A percentile compares a stretch with the other conserved stretches of the same genome.
Evolutionary conservation across 2,329 filamentous ascomycete genomes (phyloP).

Genomic region (Alternaria angustiovoidea): DNA sequence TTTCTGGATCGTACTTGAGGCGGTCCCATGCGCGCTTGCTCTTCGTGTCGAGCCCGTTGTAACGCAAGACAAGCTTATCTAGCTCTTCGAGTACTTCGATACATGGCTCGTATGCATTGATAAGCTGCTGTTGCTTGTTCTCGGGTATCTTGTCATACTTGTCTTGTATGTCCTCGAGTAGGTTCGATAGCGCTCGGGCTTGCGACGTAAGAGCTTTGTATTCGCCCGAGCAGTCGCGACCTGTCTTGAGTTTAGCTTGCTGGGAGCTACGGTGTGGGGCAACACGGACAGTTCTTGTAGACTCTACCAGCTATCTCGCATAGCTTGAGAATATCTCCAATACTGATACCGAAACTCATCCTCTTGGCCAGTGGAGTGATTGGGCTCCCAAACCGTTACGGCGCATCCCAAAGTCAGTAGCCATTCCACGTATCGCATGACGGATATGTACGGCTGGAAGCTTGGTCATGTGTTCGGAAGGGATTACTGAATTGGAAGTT

Average conservation of each 20-base stretch:
- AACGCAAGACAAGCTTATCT: conserved; percentile 35
- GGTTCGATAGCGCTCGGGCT: conserved; percentile 36
- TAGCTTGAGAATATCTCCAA: conserved; percentile 39
- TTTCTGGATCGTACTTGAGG: conserved; percentile 39
- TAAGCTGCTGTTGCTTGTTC: conserved; percentile 29
- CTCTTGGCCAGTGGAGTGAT: neutral
- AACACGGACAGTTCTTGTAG: conserved; percentile 37
- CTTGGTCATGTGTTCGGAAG: conserved; percentile 3
- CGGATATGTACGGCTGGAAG: neutral
- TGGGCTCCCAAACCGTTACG: neutral
- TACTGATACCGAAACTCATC: conserved; percentile 39
- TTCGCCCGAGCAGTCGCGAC: conserved; percentile 41
- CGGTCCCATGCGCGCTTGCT: conserved; percentile 43
- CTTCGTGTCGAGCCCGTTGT: conserved; percentile 41
- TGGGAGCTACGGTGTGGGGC: too few relatives aligned
- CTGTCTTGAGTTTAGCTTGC: conserved; percentile 18
- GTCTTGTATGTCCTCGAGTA: conserved; percentile 41
- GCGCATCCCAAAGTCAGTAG: neutral
- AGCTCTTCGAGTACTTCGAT: conserved; percentile 39
- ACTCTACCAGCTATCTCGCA: conserved; percentile 33
- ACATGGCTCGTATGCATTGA: conserved; percentile 34
- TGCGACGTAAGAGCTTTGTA: conserved; percentile 39
- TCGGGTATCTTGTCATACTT: conserved; percentile 35
- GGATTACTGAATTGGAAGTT: conserved; percentile 7
- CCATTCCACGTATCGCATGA: neutral